A percentile compares a stretch with the other conserved stretches of the same genome.
phyloP scores from a whole-genome alignment of 2,329 filamentous ascomycete genomes.

The Penicillium sp. region DNA sequence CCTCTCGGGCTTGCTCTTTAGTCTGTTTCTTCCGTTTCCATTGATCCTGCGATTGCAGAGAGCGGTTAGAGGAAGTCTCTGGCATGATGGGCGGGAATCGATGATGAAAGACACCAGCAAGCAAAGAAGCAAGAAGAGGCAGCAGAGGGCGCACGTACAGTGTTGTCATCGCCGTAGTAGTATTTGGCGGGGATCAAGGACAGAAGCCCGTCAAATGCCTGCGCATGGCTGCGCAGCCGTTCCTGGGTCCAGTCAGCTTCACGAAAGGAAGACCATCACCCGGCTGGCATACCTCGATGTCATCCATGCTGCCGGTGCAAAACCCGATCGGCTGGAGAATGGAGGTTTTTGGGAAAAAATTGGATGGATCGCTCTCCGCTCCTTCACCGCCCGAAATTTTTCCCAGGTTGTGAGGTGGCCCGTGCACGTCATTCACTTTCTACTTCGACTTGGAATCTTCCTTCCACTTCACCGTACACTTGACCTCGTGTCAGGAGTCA shows the following conservation, averaged over 20 bases:
- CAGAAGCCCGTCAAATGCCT: constrained; percentile 81
- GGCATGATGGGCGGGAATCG: constrained; percentile 9
- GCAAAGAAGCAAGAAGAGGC: constrained; percentile 2
- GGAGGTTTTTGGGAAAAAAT: too few species aligned
- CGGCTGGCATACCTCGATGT: constrained; percentile 38
- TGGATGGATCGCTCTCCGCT: too few species aligned
- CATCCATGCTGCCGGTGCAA: constrained; percentile 32
- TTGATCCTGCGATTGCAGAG: constrained; percentile 64
- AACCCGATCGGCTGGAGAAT: constrained; percentile 15
- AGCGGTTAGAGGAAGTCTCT: constrained; percentile 14
- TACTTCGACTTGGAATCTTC: too few species aligned
- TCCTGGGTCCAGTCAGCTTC: constrained; percentile 37
- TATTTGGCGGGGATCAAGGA: constrained; percentile 86
- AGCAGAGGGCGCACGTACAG: constrained; percentile 56
- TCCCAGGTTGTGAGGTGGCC: too few species aligned
- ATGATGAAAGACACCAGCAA: constrained; percentile 11
- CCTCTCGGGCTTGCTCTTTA: constrained; percentile 78
- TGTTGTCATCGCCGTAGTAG: constrained; percentile 83
- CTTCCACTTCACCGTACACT: too few species aligned
- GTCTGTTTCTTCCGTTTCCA: constrained; percentile 95
- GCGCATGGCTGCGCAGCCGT: constrained; percentile 54
- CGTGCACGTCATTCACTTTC: too few species aligned
- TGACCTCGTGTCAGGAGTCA: too few species aligned
- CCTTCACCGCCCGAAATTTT: too few species aligned
- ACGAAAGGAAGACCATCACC: constrained; percentile 9